phyloP scores from a whole-genome alignment of 2,329 filamentous ascomycete species.

The Dactylellina leptospora region DNA sequence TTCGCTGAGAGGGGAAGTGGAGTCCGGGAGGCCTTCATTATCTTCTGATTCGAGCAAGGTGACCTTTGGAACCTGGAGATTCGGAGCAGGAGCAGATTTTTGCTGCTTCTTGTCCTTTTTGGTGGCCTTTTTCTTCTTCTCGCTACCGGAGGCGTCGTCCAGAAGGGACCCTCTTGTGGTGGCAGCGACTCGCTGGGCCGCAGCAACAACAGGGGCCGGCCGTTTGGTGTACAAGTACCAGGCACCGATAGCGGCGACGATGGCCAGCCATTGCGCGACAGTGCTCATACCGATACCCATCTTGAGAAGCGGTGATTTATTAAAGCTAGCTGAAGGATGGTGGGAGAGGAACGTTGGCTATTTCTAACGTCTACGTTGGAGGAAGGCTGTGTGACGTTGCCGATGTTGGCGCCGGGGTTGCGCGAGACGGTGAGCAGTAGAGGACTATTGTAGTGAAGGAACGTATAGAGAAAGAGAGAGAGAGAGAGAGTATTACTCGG shows the following conservation, averaged over 20 bases:
- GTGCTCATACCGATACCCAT: conserved; percentile 52
- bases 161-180: conserved; percentile 16
- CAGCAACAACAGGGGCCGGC: conserved; percentile 5
- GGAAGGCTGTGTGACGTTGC: neutral
- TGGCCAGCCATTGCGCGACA: conserved; percentile 45
- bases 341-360: neutral
- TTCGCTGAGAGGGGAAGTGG: conserved; percentile 25
- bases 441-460: neutral
- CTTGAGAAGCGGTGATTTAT: conserved; percentile 1
- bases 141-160: conserved; percentile 36
- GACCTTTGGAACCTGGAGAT: conserved; percentile 45
- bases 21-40: conserved; percentile 33
- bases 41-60: conserved; percentile 24
- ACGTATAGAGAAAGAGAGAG: neutral
- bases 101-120: conserved; percentile 49
- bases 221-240: conserved; percentile 34
- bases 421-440: neutral
- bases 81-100: conserved; percentile 15
- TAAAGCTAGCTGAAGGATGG: neutral
- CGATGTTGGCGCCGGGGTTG: neutral
- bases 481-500: neutral
- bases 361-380: no score
- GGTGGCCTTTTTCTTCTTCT: conserved; percentile 43
- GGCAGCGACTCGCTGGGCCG: conserved; percentile 18
- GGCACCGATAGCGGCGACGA: conserved; percentile 26